Percentiles rank a stretch among this genome's conserved stretches.
Conservation (phyloP, 768 basidiomycete species). For the Lentinus tigrinus region DNA sequence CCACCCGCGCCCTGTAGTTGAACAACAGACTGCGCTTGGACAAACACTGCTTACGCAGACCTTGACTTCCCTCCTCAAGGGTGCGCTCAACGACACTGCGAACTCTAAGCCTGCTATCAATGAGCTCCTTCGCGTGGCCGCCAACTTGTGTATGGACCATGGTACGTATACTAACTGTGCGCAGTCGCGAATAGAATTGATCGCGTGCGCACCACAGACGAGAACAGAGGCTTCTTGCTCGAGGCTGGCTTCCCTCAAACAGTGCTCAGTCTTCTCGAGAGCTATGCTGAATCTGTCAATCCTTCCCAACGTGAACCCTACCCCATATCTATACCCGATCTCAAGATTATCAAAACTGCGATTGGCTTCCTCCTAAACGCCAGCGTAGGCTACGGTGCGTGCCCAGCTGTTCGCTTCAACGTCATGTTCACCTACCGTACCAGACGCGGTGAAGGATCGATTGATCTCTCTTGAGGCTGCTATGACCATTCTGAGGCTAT, state of each 20-base stretch:
- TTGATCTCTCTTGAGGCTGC: constrained; percentile 70
- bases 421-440: background rate
- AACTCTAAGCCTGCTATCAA: constrained; percentile 49
- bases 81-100: constrained; percentile 49
- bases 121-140: constrained; percentile 75
- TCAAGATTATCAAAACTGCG: constrained; percentile 73
- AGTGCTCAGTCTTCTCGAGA: constrained; percentile 65
- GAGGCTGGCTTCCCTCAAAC: constrained; percentile 71
- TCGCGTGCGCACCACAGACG: constrained; percentile 48
- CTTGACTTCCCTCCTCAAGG: constrained; percentile 57
- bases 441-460: constrained; percentile 71
- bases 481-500: constrained; percentile 64
- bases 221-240: constrained; percentile 67
- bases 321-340: constrained; percentile 55
- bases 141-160: constrained; percentile 85
- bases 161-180: constrained; percentile 40
- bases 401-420: background rate
- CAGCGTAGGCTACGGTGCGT: constrained; percentile 72
- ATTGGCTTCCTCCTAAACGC: constrained; percentile 80
- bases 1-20: constrained; percentile 43
- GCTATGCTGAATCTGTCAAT: constrained; percentile 52
- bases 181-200: background rate
- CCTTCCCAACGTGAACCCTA: constrained; percentile 40
- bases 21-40: constrained; percentile 71
- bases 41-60: constrained; percentile 62